phyloP scores from a whole-genome alignment of 371 early-diverging fungal species.

The Thermomucor indicae-seudaticae region DNA sequence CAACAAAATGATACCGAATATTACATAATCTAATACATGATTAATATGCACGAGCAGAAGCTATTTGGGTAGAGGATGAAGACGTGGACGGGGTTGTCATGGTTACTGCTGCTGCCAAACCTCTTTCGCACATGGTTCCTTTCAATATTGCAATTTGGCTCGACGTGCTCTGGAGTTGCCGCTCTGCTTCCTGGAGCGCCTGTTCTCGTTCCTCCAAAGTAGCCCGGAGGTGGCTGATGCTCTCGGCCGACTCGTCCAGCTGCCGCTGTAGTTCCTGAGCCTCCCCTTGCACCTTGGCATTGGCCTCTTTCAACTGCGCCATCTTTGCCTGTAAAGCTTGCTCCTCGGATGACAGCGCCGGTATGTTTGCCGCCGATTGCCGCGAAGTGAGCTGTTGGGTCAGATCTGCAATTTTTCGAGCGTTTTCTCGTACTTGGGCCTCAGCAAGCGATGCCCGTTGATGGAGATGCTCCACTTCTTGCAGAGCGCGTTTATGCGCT shows the following conservation, averaged over 20 bases:
- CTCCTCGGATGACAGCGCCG: constrained; percentile 13
- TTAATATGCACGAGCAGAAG: too few relatives aligned
- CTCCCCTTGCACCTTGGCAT: constrained; percentile 51
- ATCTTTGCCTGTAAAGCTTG: constrained; percentile 51
- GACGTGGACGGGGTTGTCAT: constrained; percentile 2
- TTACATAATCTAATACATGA: too few relatives aligned
- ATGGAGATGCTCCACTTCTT: constrained; percentile 38
- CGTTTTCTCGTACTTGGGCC: constrained; percentile 33
- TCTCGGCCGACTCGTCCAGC: constrained; percentile 49
- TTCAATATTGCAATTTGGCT: constrained; percentile 54
- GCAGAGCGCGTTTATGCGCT: constrained; percentile 42
- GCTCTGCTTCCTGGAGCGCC: constrained; percentile 34
- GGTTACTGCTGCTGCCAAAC: constrained; percentile 12
- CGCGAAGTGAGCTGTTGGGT: constrained; percentile 13
- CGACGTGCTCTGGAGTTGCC: constrained; percentile 50
- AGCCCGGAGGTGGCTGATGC: constrained; percentile 35
- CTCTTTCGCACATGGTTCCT: constrained; percentile 54
- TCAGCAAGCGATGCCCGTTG: constrained; percentile 38
- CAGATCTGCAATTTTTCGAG: constrained; percentile 17
- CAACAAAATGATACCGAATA: too few relatives aligned
- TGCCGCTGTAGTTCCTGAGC: constrained; percentile 42
- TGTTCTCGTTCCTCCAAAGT: constrained; percentile 47
- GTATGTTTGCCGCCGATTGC: background rate
- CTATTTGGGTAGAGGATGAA: too few relatives aligned
- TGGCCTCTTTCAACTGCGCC: constrained; percentile 50